These are phyloP conservation scores for Globisporangium uncinulatum DNA, from an alignment of 352 stramenopile genomes.

Conservation along the genomic window DNA sequence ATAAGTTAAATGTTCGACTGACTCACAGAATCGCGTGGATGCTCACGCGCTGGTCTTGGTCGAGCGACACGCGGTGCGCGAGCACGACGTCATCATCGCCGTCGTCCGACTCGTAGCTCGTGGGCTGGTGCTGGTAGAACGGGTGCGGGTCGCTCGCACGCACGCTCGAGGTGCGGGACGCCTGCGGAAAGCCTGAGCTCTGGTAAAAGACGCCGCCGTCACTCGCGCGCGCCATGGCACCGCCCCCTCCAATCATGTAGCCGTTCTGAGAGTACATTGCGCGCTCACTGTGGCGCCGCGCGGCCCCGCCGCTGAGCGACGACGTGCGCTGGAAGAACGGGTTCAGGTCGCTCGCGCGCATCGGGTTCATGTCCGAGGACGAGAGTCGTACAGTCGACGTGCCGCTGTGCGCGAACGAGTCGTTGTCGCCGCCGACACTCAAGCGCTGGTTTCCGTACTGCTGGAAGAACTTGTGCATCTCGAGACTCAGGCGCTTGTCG, in stretches of 20 bases:
- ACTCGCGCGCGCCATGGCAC: constrained; percentile 24
- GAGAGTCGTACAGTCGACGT: constrained; percentile 41
- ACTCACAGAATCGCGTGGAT: constrained; percentile 61
- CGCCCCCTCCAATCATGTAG: constrained; percentile 12
- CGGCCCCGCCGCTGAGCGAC: constrained; percentile 17
- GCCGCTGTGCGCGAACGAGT: constrained; percentile 38
- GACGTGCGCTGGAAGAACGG: constrained; percentile 24
- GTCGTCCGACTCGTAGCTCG: constrained; percentile 14
- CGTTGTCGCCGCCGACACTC: constrained; percentile 29
- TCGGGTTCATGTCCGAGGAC: constrained; percentile 16
- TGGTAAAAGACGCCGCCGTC: constrained; percentile 47
- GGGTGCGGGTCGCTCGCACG: constrained; percentile 17
- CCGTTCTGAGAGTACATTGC: constrained; percentile 16
- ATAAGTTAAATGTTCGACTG: not conserved
- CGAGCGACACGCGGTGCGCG: constrained; percentile 50
- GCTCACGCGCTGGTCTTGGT: constrained; percentile 55
- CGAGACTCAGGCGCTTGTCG: constrained; percentile 42
- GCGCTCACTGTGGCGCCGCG: constrained; percentile 21
- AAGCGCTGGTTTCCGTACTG: constrained; percentile 33
- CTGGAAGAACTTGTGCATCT: constrained; percentile 72
- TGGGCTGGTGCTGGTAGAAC: constrained; percentile 17
- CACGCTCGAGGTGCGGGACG: not conserved
- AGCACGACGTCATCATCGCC: constrained; percentile 48
- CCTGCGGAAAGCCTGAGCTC: constrained; percentile 10
- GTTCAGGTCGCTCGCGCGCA: constrained; percentile 35